A percentile compares a stretch with the other conserved stretches of the same genome.
These are phyloP conservation scores for Ballota nigra DNA, from an alignment of 257 asterid genomes.

Conservation along the genomic window DNA sequence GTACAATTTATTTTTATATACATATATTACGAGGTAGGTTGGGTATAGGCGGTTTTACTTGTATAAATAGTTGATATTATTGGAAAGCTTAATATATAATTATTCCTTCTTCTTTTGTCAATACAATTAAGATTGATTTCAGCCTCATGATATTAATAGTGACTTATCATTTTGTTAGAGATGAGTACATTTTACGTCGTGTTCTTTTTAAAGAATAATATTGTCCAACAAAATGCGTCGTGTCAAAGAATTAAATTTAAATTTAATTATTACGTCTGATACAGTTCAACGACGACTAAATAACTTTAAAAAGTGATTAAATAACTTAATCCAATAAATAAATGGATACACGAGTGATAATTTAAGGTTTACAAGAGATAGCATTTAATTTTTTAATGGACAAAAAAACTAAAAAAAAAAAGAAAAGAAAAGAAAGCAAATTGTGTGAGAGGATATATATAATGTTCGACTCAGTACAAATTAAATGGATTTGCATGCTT, in stretches of 20 bases:
- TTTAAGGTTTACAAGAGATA: too few relatives aligned
- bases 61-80: neutral
- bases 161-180: neutral
- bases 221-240: neutral
- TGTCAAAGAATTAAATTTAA: neutral
- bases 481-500: too few relatives aligned
- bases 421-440: too few relatives aligned
- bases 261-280: neutral
- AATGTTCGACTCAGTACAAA: too few relatives aligned
- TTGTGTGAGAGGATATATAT: too few relatives aligned
- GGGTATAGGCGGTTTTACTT: neutral
- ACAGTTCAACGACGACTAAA: neutral
- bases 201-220: neutral
- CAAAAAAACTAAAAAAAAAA: too few relatives aligned
- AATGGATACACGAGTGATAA: too few relatives aligned
- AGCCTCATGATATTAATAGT: neutral
- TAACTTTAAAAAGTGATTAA: too few relatives aligned
- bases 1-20: neutral
- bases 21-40: conserved; percentile 7
- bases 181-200: neutral
- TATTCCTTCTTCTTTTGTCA: neutral
- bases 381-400: too few relatives aligned
- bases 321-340: neutral
- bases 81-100: neutral
- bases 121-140: neutral